These are phyloP conservation scores for Flaveria trinervia DNA, from an alignment of 129 eudicot species.

Conservation along the genomic window DNA sequence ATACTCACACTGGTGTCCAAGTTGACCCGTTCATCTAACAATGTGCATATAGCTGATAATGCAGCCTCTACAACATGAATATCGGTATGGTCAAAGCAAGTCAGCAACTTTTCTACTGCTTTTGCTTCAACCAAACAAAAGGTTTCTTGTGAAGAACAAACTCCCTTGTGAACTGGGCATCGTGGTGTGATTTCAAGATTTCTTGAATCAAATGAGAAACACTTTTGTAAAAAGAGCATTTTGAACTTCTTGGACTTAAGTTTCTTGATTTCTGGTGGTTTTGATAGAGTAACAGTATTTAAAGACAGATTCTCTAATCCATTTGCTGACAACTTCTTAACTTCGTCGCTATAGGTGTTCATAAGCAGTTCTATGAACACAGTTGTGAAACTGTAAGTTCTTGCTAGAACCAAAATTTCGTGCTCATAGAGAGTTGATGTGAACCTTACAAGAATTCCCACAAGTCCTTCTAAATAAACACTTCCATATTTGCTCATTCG, in stretches of 20 bases:
- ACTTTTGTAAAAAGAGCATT: constrained; percentile 32
- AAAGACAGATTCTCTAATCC: constrained; percentile 63
- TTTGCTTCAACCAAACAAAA: constrained; percentile 59
- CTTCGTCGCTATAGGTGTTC: constrained; percentile 58
- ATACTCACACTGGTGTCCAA: constrained; percentile 52
- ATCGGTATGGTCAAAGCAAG: constrained; percentile 33
- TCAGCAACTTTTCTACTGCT: constrained; percentile 53
- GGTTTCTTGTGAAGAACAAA: constrained; percentile 47
- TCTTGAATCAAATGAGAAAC: constrained; percentile 37
- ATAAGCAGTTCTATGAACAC: constrained; percentile 56
- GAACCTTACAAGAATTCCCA: constrained; percentile 69
- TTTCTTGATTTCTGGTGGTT: constrained; percentile 17
- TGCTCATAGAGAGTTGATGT: constrained; percentile 63
- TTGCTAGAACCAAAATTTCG: constrained; percentile 51
- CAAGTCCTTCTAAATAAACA: constrained; percentile 65
- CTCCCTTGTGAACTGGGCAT: constrained; percentile 62
- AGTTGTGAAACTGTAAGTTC: constrained; percentile 44
- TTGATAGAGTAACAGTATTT: constrained; percentile 54
- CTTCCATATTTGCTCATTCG: constrained; percentile 56
- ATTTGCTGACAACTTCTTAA: constrained; percentile 61
- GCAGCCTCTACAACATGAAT: constrained; percentile 65
- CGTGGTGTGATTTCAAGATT: constrained; percentile 17
- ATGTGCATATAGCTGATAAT: constrained; percentile 58
- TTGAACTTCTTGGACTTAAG: constrained; percentile 25
- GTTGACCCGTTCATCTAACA: constrained; percentile 57